Conservation (phyloP, 805 yeast species). For the Saccharomyces jurei region DNA sequence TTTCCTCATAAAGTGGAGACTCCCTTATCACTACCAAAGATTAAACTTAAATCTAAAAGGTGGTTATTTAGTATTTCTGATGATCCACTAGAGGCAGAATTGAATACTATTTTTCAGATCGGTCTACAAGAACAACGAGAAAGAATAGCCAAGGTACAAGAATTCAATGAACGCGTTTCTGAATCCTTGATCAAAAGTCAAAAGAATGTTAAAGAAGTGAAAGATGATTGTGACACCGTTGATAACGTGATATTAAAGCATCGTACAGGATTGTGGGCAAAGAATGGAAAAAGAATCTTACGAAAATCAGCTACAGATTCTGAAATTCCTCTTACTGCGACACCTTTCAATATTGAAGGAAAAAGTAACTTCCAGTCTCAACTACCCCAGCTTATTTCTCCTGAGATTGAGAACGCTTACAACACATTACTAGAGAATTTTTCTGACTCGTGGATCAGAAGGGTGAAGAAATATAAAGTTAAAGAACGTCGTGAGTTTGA, state of each 20-base stretch:
- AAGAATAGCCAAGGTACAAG: constrained; percentile 43
- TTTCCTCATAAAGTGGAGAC: constrained; percentile 32
- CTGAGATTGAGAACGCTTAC: constrained; percentile 11
- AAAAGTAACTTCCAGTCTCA: background rate
- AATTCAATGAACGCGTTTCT: constrained; percentile 31
- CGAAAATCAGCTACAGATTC: background rate
- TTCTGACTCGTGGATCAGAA: constrained; percentile 62
- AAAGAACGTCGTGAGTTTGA: constrained; percentile 35
- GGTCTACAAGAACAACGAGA: constrained; percentile 60
- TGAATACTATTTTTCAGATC: constrained; percentile 54
- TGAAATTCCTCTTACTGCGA: background rate
- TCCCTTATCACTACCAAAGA: constrained; percentile 45
- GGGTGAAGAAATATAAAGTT: constrained; percentile 43
- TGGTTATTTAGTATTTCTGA: constrained; percentile 67
- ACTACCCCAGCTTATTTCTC: constrained; percentile 1
- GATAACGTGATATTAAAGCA: background rate
- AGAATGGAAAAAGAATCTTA: background rate
- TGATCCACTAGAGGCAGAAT: constrained; percentile 80
- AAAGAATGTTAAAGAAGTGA: background rate
- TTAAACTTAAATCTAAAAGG: constrained; percentile 47
- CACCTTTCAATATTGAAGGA: constrained; percentile 6
- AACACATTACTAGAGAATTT: constrained; percentile 38
- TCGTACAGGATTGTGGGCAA: background rate
- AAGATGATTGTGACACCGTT: background rate
- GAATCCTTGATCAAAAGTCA: constrained; percentile 4